Percentiles rank a stretch among this genome's conserved stretches.
Conservation (phyloP, 2,329 filamentous ascomycete species). For the Trichoderma sp. region DNA sequence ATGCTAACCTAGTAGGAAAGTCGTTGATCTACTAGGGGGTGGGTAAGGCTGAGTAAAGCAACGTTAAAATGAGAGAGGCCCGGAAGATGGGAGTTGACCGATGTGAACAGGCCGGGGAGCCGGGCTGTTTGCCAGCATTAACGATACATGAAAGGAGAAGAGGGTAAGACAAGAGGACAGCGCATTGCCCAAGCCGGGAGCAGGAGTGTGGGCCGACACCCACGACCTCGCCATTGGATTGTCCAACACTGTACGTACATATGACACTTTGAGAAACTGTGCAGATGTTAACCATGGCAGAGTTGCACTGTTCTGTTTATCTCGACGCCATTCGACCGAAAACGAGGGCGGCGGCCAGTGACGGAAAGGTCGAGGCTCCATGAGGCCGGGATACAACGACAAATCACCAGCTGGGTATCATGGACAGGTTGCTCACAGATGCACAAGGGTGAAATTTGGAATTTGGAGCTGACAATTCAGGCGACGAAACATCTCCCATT, state of each 20-base stretch:
- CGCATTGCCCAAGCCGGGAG: conserved; percentile 4
- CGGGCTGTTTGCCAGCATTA: neutral
- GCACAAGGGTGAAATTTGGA: neutral
- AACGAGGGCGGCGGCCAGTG: neutral
- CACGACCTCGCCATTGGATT: neutral
- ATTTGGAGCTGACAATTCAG: neutral
- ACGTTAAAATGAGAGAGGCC: neutral
- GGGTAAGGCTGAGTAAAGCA: conserved; percentile 5
- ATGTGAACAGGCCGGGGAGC: neutral
- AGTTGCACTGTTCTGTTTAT: neutral
- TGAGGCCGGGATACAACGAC: neutral
- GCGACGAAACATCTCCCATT: neutral
- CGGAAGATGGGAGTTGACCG: neutral
- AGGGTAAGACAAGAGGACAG: conserved; percentile 15
- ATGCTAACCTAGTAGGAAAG: conserved; percentile 18
- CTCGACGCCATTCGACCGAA: neutral
- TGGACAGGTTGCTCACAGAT: neutral
- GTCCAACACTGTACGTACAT: conserved; percentile 12
- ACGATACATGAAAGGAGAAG: conserved; percentile 2
- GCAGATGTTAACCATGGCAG: conserved; percentile 1
- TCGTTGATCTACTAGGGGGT: conserved; percentile 17
- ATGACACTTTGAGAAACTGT: conserved; percentile 2
- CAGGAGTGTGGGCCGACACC: conserved; percentile 7
- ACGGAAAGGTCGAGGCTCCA: neutral
- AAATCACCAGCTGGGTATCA: neutral